phyloP scores from a whole-genome alignment of 2,329 filamentous ascomycete species.

The Colletotrichum zoysiae region DNA sequence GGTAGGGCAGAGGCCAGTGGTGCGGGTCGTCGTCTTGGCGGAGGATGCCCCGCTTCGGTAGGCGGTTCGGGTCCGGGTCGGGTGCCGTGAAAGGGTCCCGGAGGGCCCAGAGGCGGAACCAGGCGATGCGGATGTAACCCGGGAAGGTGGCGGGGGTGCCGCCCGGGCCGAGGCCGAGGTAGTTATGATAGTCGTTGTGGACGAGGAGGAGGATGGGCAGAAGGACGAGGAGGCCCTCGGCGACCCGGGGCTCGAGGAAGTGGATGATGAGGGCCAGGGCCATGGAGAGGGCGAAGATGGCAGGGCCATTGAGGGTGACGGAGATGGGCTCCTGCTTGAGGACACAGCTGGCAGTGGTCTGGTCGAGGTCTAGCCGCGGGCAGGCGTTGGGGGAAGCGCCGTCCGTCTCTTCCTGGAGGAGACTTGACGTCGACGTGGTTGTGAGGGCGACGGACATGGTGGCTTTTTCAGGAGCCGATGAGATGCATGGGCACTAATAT shows the following conservation, averaged over 20 bases:
- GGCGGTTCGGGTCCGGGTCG: conserved; percentile 61
- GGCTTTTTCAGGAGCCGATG: conserved; percentile 11
- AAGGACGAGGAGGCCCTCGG: conserved; percentile 64
- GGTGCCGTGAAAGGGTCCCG: conserved; percentile 76
- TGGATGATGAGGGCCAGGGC: conserved; percentile 65
- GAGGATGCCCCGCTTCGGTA: conserved; percentile 72
- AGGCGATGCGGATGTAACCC: conserved; percentile 81
- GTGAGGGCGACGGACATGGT: conserved; percentile 41
- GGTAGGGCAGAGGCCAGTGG: conserved; percentile 65
- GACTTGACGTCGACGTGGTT: conserved; percentile 31
- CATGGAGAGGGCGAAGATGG: conserved; percentile 60
- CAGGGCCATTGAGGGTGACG: conserved; percentile 64
- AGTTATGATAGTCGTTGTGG: conserved; percentile 80
- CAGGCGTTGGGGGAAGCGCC: conserved; percentile 29
- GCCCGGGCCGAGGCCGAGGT: conserved; percentile 82
- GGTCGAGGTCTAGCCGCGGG: conserved; percentile 51
- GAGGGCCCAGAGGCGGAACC: conserved; percentile 78
- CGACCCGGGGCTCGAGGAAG: conserved; percentile 60
- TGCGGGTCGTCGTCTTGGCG: conserved; percentile 27
- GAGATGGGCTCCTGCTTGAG: conserved; percentile 64
- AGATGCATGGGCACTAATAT: conserved; percentile 42
- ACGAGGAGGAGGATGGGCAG: conserved; percentile 64
- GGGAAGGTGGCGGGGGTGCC: conserved; percentile 80
- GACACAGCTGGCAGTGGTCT: conserved; percentile 49
- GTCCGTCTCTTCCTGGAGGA: conserved; percentile 36